Evolutionary conservation across 495 filamentous ascomycete genomes (phyloP).

Genomic region (Neurospora intermedia): DNA sequence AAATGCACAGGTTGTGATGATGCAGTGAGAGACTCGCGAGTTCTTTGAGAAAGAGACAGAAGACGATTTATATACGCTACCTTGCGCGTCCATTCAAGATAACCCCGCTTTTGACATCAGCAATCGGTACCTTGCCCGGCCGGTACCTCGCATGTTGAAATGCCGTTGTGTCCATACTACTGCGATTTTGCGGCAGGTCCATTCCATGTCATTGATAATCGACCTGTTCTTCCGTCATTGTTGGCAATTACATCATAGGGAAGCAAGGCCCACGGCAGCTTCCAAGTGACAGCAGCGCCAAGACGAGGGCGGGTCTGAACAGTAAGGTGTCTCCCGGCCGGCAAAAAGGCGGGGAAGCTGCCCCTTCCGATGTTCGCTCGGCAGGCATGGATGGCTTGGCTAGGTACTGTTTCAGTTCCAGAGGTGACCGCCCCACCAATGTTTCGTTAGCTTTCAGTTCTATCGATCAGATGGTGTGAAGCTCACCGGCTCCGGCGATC

Average conservation of each 20-base stretch:
- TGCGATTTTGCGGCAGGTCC: neutral
- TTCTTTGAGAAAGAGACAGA: neutral
- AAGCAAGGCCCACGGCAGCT: neutral
- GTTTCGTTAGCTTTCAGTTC: neutral
- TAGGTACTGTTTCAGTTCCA: neutral
- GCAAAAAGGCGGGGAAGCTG: neutral
- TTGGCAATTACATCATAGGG: neutral
- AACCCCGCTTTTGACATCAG: neutral
- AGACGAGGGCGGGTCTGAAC: neutral
- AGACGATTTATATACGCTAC: neutral
- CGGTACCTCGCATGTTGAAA: neutral
- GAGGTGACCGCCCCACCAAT: neutral
- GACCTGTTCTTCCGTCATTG: neutral
- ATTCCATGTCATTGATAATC: neutral
- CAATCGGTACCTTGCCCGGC: neutral
- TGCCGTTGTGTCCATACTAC: neutral
- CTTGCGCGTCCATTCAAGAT: neutral
- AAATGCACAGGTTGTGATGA: neutral
- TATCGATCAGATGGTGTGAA: neutral
- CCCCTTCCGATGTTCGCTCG: neutral
- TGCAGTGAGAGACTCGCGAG: neutral
- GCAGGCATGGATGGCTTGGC: neutral
- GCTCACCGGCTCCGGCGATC: neutral
- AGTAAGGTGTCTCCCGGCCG: neutral
- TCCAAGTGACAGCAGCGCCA: neutral